Conservation (phyloP, 768 basidiomycete species). For the Amanita pallidorosea region DNA sequence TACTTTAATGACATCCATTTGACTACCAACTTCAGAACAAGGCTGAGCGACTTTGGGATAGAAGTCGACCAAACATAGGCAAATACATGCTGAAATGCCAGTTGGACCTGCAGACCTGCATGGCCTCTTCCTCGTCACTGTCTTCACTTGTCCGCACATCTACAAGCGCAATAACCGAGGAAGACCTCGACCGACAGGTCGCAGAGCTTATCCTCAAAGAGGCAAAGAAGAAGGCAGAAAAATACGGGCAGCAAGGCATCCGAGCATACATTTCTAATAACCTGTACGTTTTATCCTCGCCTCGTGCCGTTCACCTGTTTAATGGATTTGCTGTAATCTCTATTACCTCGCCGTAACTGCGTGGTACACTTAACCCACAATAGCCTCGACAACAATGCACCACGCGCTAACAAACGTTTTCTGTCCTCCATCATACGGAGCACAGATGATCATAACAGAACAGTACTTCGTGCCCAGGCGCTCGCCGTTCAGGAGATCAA, state of each 20-base stretch:
- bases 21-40: background rate
- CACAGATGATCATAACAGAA: slow-evolving; percentile 94
- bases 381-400: slow-evolving; percentile 53
- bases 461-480: slow-evolving; percentile 65
- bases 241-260: slow-evolving; percentile 68
- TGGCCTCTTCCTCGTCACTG: slow-evolving; percentile 37
- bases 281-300: slow-evolving; percentile 22
- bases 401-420: slow-evolving; percentile 76
- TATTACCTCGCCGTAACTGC: background rate
- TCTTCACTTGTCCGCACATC: slow-evolving; percentile 77
- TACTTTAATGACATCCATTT: no score
- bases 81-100: background rate
- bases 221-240: slow-evolving; percentile 84
- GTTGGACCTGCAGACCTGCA: background rate
- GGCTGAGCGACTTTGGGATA: no score
- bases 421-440: slow-evolving; percentile 79
- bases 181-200: slow-evolving; percentile 86
- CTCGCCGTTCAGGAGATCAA: slow-evolving; percentile 66
- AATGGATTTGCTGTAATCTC: background rate
- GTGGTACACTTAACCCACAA: background rate
- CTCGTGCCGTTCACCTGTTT: background rate
- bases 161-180: slow-evolving; percentile 68
- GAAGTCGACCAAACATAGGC: background rate
- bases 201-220: slow-evolving; percentile 88
- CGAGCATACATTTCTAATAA: slow-evolving; percentile 60